Conservation (phyloP, 2,329 filamentous ascomycete species). For the Ceratocystis huliohia region DNA sequence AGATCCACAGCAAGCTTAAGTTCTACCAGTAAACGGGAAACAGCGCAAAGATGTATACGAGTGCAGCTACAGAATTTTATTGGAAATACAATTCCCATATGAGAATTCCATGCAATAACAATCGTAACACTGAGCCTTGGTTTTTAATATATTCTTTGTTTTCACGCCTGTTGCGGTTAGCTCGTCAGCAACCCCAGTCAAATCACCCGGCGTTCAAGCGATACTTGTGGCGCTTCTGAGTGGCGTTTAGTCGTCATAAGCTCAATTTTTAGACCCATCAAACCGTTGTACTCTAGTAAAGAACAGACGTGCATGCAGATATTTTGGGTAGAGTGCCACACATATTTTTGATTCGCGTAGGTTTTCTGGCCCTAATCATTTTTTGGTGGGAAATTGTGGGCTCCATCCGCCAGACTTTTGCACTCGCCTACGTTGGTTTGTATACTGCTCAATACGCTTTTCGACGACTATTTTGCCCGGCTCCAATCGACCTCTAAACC, state of each 20-base stretch:
- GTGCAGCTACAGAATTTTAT: no score
- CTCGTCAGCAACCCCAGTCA: not conserved
- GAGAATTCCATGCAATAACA: no score
- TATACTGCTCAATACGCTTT: constrained; percentile 16
- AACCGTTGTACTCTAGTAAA: constrained; percentile 1
- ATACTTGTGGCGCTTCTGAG: not conserved
- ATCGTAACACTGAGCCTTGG: no score
- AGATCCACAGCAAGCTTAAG: not conserved
- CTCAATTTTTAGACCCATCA: not conserved
- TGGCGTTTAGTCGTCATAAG: not conserved
- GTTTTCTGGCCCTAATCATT: constrained; percentile 21
- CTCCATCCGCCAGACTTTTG: constrained; percentile 21
- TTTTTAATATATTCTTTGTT: no score
- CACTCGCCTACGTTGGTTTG: constrained; percentile 18
- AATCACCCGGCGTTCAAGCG: not conserved
- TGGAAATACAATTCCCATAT: no score
- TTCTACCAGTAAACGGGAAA: no score
- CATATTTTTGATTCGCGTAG: constrained; percentile 12
- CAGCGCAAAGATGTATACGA: no score
- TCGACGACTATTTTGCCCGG: constrained; percentile 20
- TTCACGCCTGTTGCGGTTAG: no score
- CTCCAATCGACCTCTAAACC: constrained; percentile 19
- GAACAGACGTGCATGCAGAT: not conserved
- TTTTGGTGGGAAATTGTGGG: constrained; percentile 21
- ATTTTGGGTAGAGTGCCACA: constrained; percentile 16